These are phyloP conservation scores for Hypocreales sp. DNA, from an alignment of 2,329 filamentous ascomycete species.

Conservation along the genomic window DNA sequence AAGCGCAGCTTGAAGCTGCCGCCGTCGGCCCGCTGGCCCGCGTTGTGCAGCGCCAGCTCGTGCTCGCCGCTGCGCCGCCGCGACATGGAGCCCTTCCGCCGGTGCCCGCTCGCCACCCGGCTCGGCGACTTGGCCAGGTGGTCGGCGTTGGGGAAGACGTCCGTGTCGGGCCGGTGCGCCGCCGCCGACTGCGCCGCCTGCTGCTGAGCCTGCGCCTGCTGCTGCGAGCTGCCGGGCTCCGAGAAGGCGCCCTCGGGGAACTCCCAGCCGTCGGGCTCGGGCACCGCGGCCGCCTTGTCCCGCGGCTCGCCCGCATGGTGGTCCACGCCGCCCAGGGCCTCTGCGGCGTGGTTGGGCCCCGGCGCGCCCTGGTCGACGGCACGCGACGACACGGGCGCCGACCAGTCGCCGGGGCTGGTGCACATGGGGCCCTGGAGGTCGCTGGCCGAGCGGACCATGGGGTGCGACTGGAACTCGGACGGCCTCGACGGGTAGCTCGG, in stretches of 20 bases:
- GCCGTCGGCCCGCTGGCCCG: conserved; percentile 46
- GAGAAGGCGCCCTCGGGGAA: conserved; percentile 67
- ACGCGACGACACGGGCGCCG: conserved; percentile 14
- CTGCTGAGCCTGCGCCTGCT: conserved; percentile 13
- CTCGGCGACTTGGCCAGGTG: conserved; percentile 69
- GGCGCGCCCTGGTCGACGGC: conserved; percentile 17
- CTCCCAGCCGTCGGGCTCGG: conserved; percentile 71
- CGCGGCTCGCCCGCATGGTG: conserved; percentile 25
- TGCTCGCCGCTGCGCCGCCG: conserved; percentile 56
- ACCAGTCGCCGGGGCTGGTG: conserved; percentile 19
- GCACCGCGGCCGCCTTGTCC: conserved; percentile 28
- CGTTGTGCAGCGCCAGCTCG: conserved; percentile 36
- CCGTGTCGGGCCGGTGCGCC: conserved; percentile 63
- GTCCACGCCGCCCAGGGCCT: conserved; percentile 21
- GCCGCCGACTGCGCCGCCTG: conserved; percentile 24
- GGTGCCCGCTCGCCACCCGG: conserved; percentile 50
- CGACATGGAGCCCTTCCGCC: conserved; percentile 68
- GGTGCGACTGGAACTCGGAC: conserved; percentile 26
- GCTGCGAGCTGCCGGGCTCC: conserved; percentile 33
- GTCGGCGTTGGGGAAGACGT: conserved; percentile 72
- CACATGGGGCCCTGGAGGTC: conserved; percentile 29
- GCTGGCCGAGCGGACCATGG: conserved; percentile 37
- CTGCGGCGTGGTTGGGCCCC: conserved; percentile 21
- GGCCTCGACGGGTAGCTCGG: conserved; percentile 17
- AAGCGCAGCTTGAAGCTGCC: conserved; percentile 85